phyloP scores from a whole-genome alignment of 495 filamentous ascomycete genomes.

The Aspergillus conjunctus region DNA sequence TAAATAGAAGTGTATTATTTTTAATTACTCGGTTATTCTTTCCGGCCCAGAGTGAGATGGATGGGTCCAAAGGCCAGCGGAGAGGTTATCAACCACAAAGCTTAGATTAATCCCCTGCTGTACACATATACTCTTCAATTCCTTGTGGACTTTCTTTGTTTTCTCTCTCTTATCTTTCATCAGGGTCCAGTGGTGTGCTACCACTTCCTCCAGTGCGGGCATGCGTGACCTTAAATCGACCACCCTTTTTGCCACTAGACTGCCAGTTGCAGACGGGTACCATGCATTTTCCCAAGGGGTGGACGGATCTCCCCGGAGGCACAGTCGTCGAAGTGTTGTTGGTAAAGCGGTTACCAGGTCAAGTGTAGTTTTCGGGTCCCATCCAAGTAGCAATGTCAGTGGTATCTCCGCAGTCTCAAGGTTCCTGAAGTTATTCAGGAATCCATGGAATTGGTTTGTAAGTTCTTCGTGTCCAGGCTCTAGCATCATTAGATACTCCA shows the following conservation, averaged over 20 bases:
- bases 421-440: not conserved
- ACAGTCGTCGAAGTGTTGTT: not conserved
- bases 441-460: not conserved
- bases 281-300: not conserved
- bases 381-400: not conserved
- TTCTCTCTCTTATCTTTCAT: not conserved
- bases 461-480: not conserved
- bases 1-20: not conserved
- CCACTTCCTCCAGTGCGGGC: not conserved
- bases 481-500: not conserved
- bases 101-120: not conserved
- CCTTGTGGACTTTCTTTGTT: not conserved
- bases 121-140: not conserved
- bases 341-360: not conserved
- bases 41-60: not conserved
- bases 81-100: not conserved
- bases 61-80: not conserved
- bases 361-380: not conserved
- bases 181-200: not conserved
- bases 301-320: not conserved
- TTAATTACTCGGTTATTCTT: not conserved
- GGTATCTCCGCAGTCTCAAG: not conserved
- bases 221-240: not conserved
- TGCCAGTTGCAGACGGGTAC: not conserved
- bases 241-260: not conserved